A percentile compares a stretch with the other conserved stretches of the same genome.
These are phyloP conservation scores for Stenocarpella maydis DNA, from an alignment of 2,329 filamentous ascomycete species.

Conservation along the genomic window DNA sequence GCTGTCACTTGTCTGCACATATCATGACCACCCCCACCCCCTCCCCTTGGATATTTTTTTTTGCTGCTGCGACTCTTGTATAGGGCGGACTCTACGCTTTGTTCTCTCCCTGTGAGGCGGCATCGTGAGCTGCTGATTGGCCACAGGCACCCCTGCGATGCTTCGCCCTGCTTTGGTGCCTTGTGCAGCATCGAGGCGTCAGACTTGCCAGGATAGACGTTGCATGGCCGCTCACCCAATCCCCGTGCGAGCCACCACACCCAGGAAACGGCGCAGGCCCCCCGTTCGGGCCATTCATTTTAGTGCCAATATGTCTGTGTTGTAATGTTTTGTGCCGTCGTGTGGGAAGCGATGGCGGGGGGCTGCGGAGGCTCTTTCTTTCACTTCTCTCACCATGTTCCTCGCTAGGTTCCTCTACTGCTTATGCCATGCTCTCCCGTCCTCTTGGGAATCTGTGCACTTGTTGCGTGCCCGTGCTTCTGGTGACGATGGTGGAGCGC, in stretches of 20 bases:
- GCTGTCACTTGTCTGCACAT: not conserved
- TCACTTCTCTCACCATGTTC: not conserved
- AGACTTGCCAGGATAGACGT: slow-evolving; percentile 10
- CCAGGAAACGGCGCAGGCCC: not conserved
- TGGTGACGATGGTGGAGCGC: slow-evolving; percentile 3
- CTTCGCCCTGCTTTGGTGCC: slow-evolving; percentile 24
- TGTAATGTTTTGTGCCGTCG: not conserved
- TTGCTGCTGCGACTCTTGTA: not conserved
- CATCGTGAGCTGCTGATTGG: slow-evolving; percentile 11
- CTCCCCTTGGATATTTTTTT: too few species aligned
- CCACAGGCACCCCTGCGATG: not conserved
- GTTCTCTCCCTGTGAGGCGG: not conserved
- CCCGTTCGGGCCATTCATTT: slow-evolving; percentile 1
- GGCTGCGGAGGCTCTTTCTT: not conserved
- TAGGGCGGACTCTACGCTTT: slow-evolving; percentile 24
- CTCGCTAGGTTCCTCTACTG: not conserved
- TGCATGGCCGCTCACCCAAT: not conserved
- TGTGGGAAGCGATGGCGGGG: not conserved
- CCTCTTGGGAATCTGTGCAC: slow-evolving; percentile 2
- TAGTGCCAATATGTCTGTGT: not conserved
- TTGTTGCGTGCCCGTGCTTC: slow-evolving; percentile 4
- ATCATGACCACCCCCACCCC: not conserved
- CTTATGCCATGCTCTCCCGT: not conserved
- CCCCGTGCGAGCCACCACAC: not conserved
- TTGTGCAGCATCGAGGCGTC: not conserved